Evolutionary conservation across 2,329 filamentous ascomycete species (phyloP).

Genomic region (Zymoseptoria tritici): DNA sequence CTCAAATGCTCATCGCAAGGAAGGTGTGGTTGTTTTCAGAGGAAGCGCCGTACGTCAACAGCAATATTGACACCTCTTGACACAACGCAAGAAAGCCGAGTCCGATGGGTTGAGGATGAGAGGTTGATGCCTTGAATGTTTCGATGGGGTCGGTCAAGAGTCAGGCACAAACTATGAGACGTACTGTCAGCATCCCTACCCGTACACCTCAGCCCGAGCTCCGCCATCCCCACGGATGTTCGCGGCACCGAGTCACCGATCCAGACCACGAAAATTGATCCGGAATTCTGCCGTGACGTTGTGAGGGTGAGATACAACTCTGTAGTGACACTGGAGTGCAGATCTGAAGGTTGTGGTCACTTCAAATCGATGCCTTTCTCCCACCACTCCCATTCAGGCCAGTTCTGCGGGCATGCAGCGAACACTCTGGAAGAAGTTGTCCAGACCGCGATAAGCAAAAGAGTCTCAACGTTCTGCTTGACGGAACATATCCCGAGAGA

Average conservation of each 20-base stretch:
- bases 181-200: background rate
- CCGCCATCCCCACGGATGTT: background rate
- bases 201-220: too few relatives aligned
- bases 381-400: slow-evolving; percentile 94
- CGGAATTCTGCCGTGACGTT: background rate
- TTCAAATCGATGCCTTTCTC: slow-evolving; percentile 77
- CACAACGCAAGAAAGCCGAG: background rate
- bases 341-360: background rate
- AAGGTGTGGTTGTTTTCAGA: background rate
- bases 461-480: slow-evolving; percentile 76
- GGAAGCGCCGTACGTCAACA: too few relatives aligned
- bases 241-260: background rate
- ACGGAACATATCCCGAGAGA: slow-evolving; percentile 94
- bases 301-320: too few relatives aligned
- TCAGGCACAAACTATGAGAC: background rate
- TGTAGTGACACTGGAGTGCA: background rate
- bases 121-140: background rate
- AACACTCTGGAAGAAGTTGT: slow-evolving; percentile 79
- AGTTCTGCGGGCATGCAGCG: slow-evolving; percentile 91
- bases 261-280: background rate
- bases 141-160: background rate
- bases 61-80: background rate
- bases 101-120: background rate
- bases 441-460: slow-evolving; percentile 65
- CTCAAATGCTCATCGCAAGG: background rate